These are phyloP conservation scores for Trichoderma simmonsii DNA, from an alignment of 2,329 filamentous ascomycete genomes.

Conservation along the genomic window DNA sequence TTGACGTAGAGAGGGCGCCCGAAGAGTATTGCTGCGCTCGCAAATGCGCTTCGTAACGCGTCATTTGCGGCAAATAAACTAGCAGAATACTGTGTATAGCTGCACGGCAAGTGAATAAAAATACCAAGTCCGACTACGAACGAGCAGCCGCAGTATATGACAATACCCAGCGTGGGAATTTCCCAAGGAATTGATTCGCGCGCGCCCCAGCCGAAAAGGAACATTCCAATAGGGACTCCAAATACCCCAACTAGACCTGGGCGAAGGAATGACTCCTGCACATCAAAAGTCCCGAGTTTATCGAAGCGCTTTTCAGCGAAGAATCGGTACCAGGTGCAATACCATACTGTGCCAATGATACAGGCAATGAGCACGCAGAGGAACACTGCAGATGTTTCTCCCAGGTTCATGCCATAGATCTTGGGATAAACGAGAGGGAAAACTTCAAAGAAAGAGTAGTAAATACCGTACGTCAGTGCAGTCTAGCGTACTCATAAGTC, in stretches of 20 bases:
- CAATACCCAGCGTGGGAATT: not conserved
- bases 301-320: not conserved
- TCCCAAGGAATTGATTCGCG: not conserved
- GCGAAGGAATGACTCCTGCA: not conserved
- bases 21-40: not conserved
- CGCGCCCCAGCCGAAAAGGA: not conserved
- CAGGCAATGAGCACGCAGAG: not conserved
- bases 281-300: not conserved
- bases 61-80: not conserved
- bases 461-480: not conserved
- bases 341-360: not conserved
- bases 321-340: not conserved
- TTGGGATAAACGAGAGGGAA: not conserved
- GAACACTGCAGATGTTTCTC: not conserved
- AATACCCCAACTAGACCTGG: not conserved
- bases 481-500: not conserved
- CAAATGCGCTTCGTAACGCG: not conserved
- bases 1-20: not conserved
- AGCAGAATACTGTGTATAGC: not conserved
- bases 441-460: not conserved
- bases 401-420: not conserved
- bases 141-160: not conserved
- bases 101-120: conserved; percentile 42
- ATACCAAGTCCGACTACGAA: conserved; percentile 37
- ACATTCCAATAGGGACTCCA: not conserved